These are phyloP conservation scores for Sechiopsis laciniata DNA, from an alignment of 306 rosid genomes.

Conservation along the genomic window DNA sequence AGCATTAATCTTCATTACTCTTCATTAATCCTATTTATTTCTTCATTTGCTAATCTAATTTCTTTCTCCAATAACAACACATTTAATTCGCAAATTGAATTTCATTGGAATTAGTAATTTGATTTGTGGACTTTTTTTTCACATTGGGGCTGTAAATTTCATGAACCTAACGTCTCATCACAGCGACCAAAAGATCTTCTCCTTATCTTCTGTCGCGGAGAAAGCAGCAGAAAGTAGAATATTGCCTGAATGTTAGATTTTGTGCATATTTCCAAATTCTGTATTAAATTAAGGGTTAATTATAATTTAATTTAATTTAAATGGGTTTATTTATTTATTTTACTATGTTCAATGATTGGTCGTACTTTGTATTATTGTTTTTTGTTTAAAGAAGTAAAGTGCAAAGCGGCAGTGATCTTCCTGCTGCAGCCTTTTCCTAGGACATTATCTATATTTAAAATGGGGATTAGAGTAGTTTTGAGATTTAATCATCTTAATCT, in stretches of 20 bases:
- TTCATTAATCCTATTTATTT: not conserved
- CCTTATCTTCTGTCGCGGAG: conserved; percentile 47
- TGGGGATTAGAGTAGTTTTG: not conserved
- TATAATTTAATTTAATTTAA: not conserved
- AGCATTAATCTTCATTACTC: conserved; percentile 11
- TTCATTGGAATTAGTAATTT: too few relatives aligned
- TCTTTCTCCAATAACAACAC: not conserved
- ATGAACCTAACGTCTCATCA: conserved; percentile 42
- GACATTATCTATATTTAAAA: not conserved
- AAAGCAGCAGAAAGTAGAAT: conserved; percentile 75
- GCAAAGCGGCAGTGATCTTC: not conserved
- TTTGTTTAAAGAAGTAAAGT: conserved; percentile 9
- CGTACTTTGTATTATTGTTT: conserved; percentile 16
- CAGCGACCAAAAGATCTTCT: conserved; percentile 21
- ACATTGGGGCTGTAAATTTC: conserved; percentile 5
- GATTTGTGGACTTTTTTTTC: too few relatives aligned
- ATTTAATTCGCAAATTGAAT: not conserved
- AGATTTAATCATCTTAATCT: conserved; percentile 15
- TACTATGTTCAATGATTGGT: conserved; percentile 14
- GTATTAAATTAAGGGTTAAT: not conserved
- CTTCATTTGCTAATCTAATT: too few relatives aligned
- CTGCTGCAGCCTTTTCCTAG: not conserved
- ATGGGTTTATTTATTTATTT: not conserved
- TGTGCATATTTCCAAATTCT: conserved; percentile 8
- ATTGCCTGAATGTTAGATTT: conserved; percentile 11